phyloP scores from a whole-genome alignment of 345 rosid species.

The Gossypium arboreum region DNA sequence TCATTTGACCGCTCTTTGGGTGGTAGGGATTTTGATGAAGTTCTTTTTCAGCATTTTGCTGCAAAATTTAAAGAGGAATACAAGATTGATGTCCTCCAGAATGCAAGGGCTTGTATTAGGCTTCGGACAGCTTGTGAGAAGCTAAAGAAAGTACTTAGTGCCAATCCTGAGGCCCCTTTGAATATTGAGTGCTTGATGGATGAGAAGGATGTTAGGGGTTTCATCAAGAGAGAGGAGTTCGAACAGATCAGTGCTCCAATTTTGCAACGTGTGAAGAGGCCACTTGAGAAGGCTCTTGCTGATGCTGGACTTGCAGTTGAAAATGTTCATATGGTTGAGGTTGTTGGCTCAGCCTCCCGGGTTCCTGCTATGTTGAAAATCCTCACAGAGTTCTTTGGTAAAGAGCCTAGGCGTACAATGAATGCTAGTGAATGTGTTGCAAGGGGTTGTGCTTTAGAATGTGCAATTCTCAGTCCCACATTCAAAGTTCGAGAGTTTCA shows the following conservation, averaged over 20 bases:
- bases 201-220: conserved; percentile 87
- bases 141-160: conserved; percentile 90
- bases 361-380: conserved; percentile 80
- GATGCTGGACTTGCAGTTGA: conserved; percentile 78
- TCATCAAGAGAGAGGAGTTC: conserved; percentile 87
- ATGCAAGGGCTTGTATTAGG: conserved; percentile 83
- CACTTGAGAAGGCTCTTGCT: conserved; percentile 81
- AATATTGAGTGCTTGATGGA: conserved; percentile 95
- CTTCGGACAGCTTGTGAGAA: conserved; percentile 87
- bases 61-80: conserved; percentile 76
- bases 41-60: conserved; percentile 68
- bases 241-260: conserved; percentile 75
- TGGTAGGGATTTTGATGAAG: conserved; percentile 96
- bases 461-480: conserved; percentile 97
- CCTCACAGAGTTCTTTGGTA: conserved; percentile 86
- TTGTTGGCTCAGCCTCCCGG: conserved; percentile 88
- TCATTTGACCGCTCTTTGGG: conserved; percentile 78
- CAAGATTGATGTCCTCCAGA: conserved; percentile 84
- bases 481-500: conserved; percentile 96
- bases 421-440: conserved; percentile 98
- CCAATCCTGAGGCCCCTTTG: conserved; percentile 85
- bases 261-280: conserved; percentile 82
- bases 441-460: conserved; percentile 80
- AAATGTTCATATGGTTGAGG: conserved; percentile 80
- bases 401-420: conserved; percentile 96